Evolutionary conservation across 805 yeast genomes (phyloP).

Genomic region (Cyberlindnera mississippiensis): DNA sequence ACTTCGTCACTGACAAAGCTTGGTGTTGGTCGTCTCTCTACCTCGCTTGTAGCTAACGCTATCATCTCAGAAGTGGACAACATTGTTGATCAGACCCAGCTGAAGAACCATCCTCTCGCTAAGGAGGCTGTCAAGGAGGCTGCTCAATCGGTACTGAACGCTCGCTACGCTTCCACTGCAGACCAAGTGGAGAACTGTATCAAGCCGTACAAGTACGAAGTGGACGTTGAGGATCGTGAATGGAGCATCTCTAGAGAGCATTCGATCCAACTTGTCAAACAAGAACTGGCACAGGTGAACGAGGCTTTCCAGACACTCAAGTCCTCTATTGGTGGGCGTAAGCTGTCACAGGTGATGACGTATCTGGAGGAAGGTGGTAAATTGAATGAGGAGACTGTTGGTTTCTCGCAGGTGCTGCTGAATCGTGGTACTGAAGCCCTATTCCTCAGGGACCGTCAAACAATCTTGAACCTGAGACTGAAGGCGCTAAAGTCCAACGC

Average conservation of each 20-base stretch:
- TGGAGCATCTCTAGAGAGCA: conserved; percentile 84
- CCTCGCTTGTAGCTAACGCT: conserved; percentile 77
- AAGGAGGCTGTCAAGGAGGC: conserved; percentile 79
- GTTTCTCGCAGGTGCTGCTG: conserved; percentile 74
- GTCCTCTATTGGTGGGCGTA: conserved; percentile 75
- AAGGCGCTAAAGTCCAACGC: conserved; percentile 68
- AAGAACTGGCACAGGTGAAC: conserved; percentile 82
- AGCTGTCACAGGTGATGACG: conserved; percentile 76
- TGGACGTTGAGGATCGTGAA: conserved; percentile 93
- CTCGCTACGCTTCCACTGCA: conserved; percentile 85
- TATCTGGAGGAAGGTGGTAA: conserved; percentile 44
- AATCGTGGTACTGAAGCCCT: conserved; percentile 80
- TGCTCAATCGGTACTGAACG: conserved; percentile 70
- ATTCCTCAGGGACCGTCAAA: conserved; percentile 70
- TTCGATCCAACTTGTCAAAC: conserved; percentile 66
- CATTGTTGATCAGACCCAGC: conserved; percentile 67
- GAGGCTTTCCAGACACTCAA: conserved; percentile 55
- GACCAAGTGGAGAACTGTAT: conserved; percentile 98
- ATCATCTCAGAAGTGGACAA: conserved; percentile 72
- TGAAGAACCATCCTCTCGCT: conserved; percentile 84
- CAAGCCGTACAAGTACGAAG: conserved; percentile 95
- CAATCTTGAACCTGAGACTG: conserved; percentile 68
- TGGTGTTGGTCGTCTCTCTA: conserved; percentile 90
- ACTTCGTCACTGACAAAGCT: conserved; percentile 82
- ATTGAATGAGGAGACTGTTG: conserved; percentile 65